A percentile compares a stretch with the other conserved stretches of the same genome.
phyloP scores from a whole-genome alignment of 805 yeast species.

The Saccharomycopsis fodiens region DNA sequence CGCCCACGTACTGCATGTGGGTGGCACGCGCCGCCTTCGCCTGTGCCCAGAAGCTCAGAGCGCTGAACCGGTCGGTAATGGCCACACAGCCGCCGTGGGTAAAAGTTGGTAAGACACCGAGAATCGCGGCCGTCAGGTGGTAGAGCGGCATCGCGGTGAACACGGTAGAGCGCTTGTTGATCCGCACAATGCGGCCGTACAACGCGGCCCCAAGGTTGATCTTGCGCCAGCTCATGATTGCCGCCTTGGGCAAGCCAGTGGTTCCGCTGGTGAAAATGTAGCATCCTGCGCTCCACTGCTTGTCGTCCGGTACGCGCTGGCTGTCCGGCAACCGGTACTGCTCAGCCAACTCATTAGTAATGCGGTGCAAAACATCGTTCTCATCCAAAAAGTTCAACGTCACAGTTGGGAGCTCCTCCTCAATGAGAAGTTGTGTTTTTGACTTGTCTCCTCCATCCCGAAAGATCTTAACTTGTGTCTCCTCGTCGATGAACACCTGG shows the following conservation, averaged over 20 bases:
- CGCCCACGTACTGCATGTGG: slow-evolving; percentile 90
- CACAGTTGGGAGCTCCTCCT: slow-evolving; percentile 32
- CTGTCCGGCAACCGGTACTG: slow-evolving; percentile 47
- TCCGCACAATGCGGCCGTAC: slow-evolving; percentile 62
- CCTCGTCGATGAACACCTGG: slow-evolving; percentile 70
- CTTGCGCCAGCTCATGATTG: slow-evolving; percentile 88
- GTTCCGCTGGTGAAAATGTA: slow-evolving; percentile 91
- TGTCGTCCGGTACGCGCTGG: slow-evolving; percentile 50
- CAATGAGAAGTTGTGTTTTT: slow-evolving; percentile 25
- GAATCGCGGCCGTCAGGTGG: slow-evolving; percentile 87
- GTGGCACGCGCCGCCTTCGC: slow-evolving; percentile 64
- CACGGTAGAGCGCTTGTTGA: slow-evolving; percentile 47
- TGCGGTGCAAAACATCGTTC: slow-evolving; percentile 33
- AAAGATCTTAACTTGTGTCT: slow-evolving; percentile 43
- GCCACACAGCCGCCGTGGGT: slow-evolving; percentile 70
- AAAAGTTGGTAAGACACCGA: slow-evolving; percentile 70
- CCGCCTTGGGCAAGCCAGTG: slow-evolving; percentile 91
- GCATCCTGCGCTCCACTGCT: slow-evolving; percentile 56
- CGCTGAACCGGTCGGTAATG: slow-evolving; percentile 73
- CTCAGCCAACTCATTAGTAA: slow-evolving; percentile 35
- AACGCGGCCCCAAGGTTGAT: slow-evolving; percentile 60
- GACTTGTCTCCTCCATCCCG: slow-evolving; percentile 29
- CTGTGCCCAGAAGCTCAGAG: slow-evolving; percentile 85
- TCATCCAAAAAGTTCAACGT: slow-evolving; percentile 47
- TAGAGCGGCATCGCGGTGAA: slow-evolving; percentile 94